Base-by-base conservation (phyloP, 305 asterid genomes). In the Fraxinus angustifolia region DNA sequence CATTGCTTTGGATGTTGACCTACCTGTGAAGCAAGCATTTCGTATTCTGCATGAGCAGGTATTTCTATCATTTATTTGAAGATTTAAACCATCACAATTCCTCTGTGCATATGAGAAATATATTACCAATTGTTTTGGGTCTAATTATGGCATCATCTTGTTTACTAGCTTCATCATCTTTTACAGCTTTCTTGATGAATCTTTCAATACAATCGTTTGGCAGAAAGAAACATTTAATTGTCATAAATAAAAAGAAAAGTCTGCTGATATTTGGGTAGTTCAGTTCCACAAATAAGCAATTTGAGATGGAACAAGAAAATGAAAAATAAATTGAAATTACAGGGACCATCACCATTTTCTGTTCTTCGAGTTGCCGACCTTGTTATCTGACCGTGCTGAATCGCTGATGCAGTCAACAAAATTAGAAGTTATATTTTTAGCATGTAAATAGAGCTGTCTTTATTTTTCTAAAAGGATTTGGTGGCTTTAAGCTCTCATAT, bases 11-110 rank as follows among this genome's bases (percentile, higher is more conserved):
- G 99, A 94, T 82, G 94, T 96, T 2, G 95, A 92, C 76, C 85
- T 96, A 76, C 99, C 98, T 48, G 97, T 96, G 83, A 96, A 93
- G 89, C 98, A 94, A 85, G 99, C 98, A 65, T 94, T 96, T 88
- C 97, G 93, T 88, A 96, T 96, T 87, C 90, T 94, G 84, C 93
- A 93, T 26, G 98, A 96, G 90, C 98, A 96, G 97, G 99, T 96
- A 90, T 74, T 28, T 53, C 17, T 38, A 30, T 82, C 80, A 58
- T 48, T 74, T 70, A 53, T 81, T 81, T 72, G 72, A 73, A 21
- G 79, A 81, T 48, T 65, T 50, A 33, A 31, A 33, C 50, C 74
- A 16, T 70, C 53, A 62, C 50, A 78, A 58, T 78, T 75, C 70
- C 78, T 78, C 73, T 42, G 58, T 71, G 79, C 6, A 50, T 62